phyloP scores from a whole-genome alignment of 805 yeast genomes.

The Starmerella riodocensis region DNA sequence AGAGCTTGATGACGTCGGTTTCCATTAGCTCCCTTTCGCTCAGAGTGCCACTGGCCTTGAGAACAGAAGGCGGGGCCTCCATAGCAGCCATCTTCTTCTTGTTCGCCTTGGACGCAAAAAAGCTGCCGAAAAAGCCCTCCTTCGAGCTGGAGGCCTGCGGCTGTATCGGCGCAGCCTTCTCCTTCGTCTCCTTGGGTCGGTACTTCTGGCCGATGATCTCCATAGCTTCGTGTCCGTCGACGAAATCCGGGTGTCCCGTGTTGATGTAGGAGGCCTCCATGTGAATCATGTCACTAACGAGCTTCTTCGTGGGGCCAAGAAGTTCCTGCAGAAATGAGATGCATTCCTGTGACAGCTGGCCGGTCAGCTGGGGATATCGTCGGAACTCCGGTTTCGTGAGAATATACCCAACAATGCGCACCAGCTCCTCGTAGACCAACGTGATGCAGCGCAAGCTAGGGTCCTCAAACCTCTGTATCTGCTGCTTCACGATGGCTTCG shows the following conservation, averaged over 20 bases:
- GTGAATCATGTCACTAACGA: slow-evolving; percentile 68
- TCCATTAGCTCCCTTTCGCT: slow-evolving; percentile 93
- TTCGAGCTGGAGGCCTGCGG: slow-evolving; percentile 31
- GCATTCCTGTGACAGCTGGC: slow-evolving; percentile 66
- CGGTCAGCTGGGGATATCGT: slow-evolving; percentile 84
- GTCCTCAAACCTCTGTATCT: slow-evolving; percentile 85
- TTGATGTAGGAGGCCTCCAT: slow-evolving; percentile 90
- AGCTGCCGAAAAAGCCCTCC: slow-evolving; percentile 84
- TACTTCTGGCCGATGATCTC: slow-evolving; percentile 77
- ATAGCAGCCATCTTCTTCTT: slow-evolving; percentile 86
- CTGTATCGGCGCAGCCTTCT: slow-evolving; percentile 73
- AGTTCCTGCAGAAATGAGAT: slow-evolving; percentile 68
- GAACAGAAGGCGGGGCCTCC: slow-evolving; percentile 95
- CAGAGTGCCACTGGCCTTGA: slow-evolving; percentile 84
- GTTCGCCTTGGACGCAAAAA: slow-evolving; percentile 69
- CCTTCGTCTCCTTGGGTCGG: slow-evolving; percentile 52
- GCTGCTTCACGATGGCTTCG: slow-evolving; percentile 89
- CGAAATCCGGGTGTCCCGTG: slow-evolving; percentile 93
- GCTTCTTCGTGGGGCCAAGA: slow-evolving; percentile 69
- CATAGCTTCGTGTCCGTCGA: slow-evolving; percentile 93
- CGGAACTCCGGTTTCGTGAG: slow-evolving; percentile 67
- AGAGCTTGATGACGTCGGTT: slow-evolving; percentile 88
- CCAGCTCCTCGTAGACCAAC: slow-evolving; percentile 86
- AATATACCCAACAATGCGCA: slow-evolving; percentile 75
- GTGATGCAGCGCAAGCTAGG: slow-evolving; percentile 81